phyloP scores from a whole-genome alignment of 2,329 filamentous ascomycete species.

The Coniochaeta prunicola region DNA sequence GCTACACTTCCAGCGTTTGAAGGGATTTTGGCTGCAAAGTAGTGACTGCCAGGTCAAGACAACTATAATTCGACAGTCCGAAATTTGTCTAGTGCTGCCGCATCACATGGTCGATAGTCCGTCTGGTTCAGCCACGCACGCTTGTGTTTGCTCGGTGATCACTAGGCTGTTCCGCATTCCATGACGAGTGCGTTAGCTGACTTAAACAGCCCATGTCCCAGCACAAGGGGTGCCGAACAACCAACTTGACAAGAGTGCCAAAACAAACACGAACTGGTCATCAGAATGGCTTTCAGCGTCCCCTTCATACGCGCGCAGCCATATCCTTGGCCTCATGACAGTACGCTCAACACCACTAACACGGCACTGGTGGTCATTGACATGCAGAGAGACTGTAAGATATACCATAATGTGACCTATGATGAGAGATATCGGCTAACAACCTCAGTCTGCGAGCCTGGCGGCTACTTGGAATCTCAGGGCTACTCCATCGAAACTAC shows the following conservation, averaged over 20 bases:
- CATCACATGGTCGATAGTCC: neutral
- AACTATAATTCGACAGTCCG: too few relatives aligned
- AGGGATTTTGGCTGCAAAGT: too few relatives aligned
- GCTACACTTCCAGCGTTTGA: neutral
- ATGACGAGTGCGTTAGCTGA: too few relatives aligned
- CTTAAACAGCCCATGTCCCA: neutral
- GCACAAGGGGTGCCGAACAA: neutral
- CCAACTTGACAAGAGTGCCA: neutral
- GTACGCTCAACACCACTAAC: conserved; percentile 32
- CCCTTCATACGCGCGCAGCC: conserved; percentile 13
- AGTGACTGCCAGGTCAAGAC: too few relatives aligned
- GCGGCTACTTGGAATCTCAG: conserved; percentile 31
- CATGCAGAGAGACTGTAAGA: conserved; percentile 34
- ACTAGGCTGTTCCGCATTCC: neutral
- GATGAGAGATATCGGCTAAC: neutral
- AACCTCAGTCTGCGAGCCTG: conserved; percentile 21
- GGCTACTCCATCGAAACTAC: conserved; percentile 24
- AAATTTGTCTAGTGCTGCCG: neutral
- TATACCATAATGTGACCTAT: conserved; percentile 19
- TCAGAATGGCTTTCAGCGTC: neutral
- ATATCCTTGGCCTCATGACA: conserved; percentile 38
- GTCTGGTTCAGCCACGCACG: neutral
- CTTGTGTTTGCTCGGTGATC: neutral
- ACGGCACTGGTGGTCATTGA: conserved; percentile 37
- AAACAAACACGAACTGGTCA: neutral